Evolutionary conservation across 2,329 filamentous ascomycete genomes (phyloP).

Genomic region (Dactylellina cionopaga): DNA sequence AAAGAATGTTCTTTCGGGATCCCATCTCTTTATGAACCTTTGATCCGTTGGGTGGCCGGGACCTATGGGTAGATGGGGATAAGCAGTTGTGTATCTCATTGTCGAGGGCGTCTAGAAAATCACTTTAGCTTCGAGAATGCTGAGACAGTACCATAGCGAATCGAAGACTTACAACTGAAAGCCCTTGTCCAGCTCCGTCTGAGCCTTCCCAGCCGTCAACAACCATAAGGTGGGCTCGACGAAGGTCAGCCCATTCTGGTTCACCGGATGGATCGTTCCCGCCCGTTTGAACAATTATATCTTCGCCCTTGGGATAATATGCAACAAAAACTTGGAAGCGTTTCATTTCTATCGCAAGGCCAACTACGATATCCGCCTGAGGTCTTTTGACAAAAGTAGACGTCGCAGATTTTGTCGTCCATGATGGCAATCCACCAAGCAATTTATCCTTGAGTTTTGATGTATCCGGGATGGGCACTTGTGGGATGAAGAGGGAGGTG

Average conservation of each 20-base stretch:
- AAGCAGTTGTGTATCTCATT: constrained; percentile 20
- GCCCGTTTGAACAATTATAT: constrained; percentile 13
- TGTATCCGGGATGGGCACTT: constrained; percentile 42
- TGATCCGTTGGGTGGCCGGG: neutral
- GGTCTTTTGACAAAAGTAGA: constrained; percentile 38
- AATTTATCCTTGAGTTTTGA: constrained; percentile 42
- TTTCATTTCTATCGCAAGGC: constrained; percentile 17
- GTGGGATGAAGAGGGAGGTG: constrained; percentile 22
- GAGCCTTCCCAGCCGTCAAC: constrained; percentile 14
- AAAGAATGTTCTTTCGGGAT: constrained; percentile 18
- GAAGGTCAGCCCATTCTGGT: constrained; percentile 4
- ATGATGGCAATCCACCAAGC: constrained; percentile 34
- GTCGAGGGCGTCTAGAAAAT: neutral
- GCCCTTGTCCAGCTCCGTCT: no score
- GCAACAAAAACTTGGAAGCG: constrained; percentile 7
- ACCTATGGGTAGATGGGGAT: constrained; percentile 22
- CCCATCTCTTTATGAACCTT: neutral
- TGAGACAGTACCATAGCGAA: neutral
- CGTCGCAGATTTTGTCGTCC: constrained; percentile 38
- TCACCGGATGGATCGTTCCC: constrained; percentile 1
- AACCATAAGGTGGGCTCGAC: neutral
- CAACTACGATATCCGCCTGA: constrained; percentile 39
- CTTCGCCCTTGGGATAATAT: constrained; percentile 33
- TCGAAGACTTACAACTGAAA: constrained; percentile 10
- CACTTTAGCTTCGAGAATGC: neutral